Evolutionary conservation across 1,139 yeast genomes (phyloP).

Genomic region (Debaryomycetaceae sp.): DNA sequence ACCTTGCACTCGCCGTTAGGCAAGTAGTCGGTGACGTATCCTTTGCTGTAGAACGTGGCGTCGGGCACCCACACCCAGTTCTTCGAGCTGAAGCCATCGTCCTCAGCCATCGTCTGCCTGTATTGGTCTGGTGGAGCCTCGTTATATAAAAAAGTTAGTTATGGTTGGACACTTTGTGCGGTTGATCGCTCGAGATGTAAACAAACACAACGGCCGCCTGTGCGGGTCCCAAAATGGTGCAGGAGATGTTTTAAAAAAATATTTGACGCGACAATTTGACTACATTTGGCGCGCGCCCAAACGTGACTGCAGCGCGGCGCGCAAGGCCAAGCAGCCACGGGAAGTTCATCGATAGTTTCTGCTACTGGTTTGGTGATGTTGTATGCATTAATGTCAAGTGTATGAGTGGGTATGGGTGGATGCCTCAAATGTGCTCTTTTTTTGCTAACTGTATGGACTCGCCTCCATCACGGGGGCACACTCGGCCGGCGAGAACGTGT

Average conservation of each 20-base stretch:
- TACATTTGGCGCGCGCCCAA: too few relatives aligned
- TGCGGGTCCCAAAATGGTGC: too few relatives aligned
- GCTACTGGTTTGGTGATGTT: too few relatives aligned
- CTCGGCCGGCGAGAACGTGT: constrained; percentile 9
- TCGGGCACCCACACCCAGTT: constrained; percentile 86
- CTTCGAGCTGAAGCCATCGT: constrained; percentile 50
- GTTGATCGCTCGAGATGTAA: not conserved
- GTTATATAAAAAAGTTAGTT: too few relatives aligned
- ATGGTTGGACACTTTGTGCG: not conserved
- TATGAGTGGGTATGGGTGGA: too few relatives aligned
- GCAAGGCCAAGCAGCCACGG: too few relatives aligned
- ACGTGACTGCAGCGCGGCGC: too few relatives aligned
- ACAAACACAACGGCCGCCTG: not conserved
- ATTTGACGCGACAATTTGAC: too few relatives aligned
- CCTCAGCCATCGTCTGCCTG: constrained; percentile 25
- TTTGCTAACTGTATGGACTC: constrained; percentile 5
- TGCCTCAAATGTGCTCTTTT: too few relatives aligned
- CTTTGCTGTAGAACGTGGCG: constrained; percentile 63
- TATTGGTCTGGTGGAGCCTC: not conserved
- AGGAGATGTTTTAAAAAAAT: too few relatives aligned
- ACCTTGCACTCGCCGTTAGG: constrained; percentile 46
- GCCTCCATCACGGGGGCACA: constrained; percentile 7
- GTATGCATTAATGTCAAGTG: too few relatives aligned
- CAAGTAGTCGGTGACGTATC: constrained; percentile 55
- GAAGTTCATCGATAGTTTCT: too few relatives aligned